Evolutionary conservation across 371 early-diverging fungal genomes (phyloP).

Genomic region (Mucor piriformis): DNA sequence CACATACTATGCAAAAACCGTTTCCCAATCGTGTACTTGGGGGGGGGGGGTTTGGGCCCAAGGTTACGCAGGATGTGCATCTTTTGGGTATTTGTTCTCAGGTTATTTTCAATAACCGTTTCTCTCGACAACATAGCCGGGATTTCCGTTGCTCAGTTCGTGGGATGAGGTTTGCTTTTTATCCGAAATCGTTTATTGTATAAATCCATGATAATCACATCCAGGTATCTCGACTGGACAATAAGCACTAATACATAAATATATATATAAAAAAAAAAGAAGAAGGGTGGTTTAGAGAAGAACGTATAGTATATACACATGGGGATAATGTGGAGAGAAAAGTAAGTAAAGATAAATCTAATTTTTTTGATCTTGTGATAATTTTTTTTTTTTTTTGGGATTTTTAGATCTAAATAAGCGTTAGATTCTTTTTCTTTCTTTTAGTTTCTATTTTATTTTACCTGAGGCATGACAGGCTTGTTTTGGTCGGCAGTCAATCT

Average conservation of each 20-base stretch:
- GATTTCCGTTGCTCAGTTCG: too few relatives aligned
- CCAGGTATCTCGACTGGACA: constrained; percentile 19
- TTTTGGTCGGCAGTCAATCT: constrained; percentile 61
- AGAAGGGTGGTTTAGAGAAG: not conserved
- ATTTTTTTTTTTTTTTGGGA: constrained; percentile 5
- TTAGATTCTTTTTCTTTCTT: not conserved
- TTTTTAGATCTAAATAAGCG: constrained; percentile 1
- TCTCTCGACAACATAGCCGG: too few relatives aligned
- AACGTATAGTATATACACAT: constrained; percentile 17
- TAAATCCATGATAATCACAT: constrained; percentile 15
- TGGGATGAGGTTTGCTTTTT: not conserved
- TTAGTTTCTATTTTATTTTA: constrained; percentile 16
- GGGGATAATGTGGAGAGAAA: not conserved
- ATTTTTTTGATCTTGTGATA: not conserved
- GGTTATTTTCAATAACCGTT: too few relatives aligned
- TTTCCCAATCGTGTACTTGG: too few relatives aligned
- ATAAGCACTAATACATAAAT: constrained; percentile 7
- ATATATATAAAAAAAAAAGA: not conserved
- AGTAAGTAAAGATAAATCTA: not conserved
- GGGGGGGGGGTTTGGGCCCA: too few relatives aligned
- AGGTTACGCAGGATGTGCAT: too few relatives aligned
- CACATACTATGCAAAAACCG: too few relatives aligned
- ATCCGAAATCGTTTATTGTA: constrained; percentile 17
- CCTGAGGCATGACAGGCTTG: constrained; percentile 65
- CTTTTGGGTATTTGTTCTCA: too few relatives aligned